phyloP scores from a whole-genome alignment of 192 early-diverging fungal genomes.

The Coemansia sp. region DNA sequence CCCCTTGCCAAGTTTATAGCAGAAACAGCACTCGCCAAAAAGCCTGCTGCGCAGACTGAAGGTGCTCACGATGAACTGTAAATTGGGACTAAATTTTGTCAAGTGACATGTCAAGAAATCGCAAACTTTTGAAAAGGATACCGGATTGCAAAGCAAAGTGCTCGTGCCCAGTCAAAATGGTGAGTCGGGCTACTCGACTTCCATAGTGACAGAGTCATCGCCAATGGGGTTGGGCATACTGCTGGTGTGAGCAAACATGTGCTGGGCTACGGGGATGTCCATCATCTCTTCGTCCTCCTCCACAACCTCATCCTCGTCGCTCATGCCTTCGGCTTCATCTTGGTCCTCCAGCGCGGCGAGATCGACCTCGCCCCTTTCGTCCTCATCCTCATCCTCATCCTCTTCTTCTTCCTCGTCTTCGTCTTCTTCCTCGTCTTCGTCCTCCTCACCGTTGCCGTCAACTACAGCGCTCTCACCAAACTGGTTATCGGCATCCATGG shows the following conservation, averaged over 20 bases:
- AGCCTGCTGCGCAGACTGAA: constrained; percentile 4
- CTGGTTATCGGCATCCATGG: constrained; percentile 20
- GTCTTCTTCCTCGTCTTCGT: constrained; percentile 32
- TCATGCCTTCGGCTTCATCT: constrained; percentile 25
- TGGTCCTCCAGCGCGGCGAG: constrained; percentile 23
- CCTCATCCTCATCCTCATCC: neutral
- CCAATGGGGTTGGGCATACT: neutral
- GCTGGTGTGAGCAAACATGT: neutral
- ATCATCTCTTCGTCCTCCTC: constrained; percentile 16
- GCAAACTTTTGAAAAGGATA: neutral
- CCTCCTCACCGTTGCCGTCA: constrained; percentile 12
- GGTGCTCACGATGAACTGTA: constrained; percentile 36
- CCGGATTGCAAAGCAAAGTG: neutral
- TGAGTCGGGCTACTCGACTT: constrained; percentile 16
- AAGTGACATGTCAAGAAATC: neutral
- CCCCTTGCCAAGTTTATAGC: constrained; percentile 43
- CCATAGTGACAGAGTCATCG: constrained; percentile 13
- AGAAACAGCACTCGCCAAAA: constrained; percentile 28
- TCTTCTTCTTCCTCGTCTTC: constrained; percentile 21
- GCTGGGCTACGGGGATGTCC: constrained; percentile 8
- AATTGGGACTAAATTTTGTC: neutral
- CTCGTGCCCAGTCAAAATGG: neutral
- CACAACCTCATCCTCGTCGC: constrained; percentile 8
- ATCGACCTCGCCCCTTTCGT: constrained; percentile 24
- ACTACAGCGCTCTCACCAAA: constrained; percentile 9